A percentile compares a stretch with the other conserved stretches of the same genome.
These are phyloP conservation scores for Aeminium ludgeri DNA, from an alignment of 495 filamentous ascomycete genomes.

Conservation along the genomic window DNA sequence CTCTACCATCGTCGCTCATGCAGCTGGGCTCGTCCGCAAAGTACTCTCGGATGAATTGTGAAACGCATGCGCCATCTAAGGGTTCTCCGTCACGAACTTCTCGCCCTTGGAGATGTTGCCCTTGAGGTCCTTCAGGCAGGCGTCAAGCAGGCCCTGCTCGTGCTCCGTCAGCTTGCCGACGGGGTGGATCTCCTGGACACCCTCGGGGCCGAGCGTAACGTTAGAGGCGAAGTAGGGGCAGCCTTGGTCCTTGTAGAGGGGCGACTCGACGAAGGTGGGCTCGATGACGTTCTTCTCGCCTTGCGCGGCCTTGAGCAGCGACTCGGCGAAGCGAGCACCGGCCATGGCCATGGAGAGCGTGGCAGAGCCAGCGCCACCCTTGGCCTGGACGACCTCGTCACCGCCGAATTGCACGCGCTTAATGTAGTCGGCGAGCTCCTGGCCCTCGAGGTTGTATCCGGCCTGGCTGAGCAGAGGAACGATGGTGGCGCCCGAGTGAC, in stretches of 20 bases:
- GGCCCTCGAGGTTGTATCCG: conserved; percentile 61
- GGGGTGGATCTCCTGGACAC: conserved; percentile 79
- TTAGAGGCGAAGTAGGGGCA: conserved; percentile 87
- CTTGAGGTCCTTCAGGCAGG: conserved; percentile 70
- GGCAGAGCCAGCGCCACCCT: conserved; percentile 94
- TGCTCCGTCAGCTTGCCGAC: conserved; percentile 65
- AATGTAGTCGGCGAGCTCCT: conserved; percentile 58
- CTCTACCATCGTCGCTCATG: too few relatives aligned
- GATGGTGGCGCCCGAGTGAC: conserved; percentile 95
- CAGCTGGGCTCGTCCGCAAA: too few relatives aligned
- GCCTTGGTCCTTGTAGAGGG: conserved; percentile 93
- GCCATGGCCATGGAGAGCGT: conserved; percentile 99
- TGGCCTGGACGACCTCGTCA: conserved; percentile 98
- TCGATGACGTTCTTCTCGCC: conserved; percentile 91
- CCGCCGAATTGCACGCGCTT: conserved; percentile 97
- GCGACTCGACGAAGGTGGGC: conserved; percentile 92
- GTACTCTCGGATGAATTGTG: too few relatives aligned
- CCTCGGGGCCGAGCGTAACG: conserved; percentile 90
- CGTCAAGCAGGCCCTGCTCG: conserved; percentile 81
- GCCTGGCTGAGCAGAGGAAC: conserved; percentile 94
- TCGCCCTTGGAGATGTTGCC: conserved; percentile 70
- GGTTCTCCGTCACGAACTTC: conserved; percentile 53
- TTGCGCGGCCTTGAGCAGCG: conserved; percentile 76
- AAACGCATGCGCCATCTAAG: conserved; percentile 24
- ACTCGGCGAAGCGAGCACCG: conserved; percentile 92